These are phyloP conservation scores for Gymnopilus dilepis DNA, from an alignment of 768 basidiomycete species.

Conservation along the genomic window DNA sequence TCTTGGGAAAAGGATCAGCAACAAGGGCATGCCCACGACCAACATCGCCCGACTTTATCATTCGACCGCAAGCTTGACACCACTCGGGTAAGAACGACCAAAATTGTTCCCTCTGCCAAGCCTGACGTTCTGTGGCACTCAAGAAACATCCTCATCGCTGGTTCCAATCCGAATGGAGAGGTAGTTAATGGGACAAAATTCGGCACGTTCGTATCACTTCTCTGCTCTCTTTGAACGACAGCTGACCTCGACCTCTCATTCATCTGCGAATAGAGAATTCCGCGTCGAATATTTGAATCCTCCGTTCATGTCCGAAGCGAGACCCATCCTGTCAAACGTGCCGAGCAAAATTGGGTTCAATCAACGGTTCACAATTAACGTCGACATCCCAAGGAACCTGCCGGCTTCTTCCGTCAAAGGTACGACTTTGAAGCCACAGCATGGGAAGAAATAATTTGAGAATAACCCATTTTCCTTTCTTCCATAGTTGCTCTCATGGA, in stretches of 20 bases:
- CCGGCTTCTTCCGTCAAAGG: slow-evolving; percentile 37
- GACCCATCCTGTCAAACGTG: slow-evolving; percentile 39
- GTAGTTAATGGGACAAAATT: slow-evolving; percentile 34
- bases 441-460: not conserved
- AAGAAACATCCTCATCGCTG: slow-evolving; percentile 41
- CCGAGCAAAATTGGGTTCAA: slow-evolving; percentile 44
- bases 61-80: slow-evolving; percentile 60
- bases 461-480: not conserved
- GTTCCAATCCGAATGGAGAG: slow-evolving; percentile 50
- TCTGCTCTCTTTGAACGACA: slow-evolving; percentile 15
- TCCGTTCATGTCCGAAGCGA: slow-evolving; percentile 43
- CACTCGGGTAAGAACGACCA: slow-evolving; percentile 44
- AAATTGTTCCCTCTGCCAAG: slow-evolving; percentile 14
- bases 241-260: slow-evolving; percentile 13
- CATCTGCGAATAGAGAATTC: slow-evolving; percentile 37
- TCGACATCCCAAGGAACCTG: slow-evolving; percentile 36
- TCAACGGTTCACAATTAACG: slow-evolving; percentile 37
- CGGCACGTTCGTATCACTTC: slow-evolving; percentile 26
- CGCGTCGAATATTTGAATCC: slow-evolving; percentile 48
- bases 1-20: slow-evolving; percentile 51
- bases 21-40: slow-evolving; percentile 47
- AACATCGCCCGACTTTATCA: slow-evolving; percentile 65
- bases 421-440: slow-evolving; percentile 15
- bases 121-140: not conserved
- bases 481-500: slow-evolving; percentile 43